phyloP scores from a whole-genome alignment of 441 rosid species.

The Erysimum cheiri region DNA sequence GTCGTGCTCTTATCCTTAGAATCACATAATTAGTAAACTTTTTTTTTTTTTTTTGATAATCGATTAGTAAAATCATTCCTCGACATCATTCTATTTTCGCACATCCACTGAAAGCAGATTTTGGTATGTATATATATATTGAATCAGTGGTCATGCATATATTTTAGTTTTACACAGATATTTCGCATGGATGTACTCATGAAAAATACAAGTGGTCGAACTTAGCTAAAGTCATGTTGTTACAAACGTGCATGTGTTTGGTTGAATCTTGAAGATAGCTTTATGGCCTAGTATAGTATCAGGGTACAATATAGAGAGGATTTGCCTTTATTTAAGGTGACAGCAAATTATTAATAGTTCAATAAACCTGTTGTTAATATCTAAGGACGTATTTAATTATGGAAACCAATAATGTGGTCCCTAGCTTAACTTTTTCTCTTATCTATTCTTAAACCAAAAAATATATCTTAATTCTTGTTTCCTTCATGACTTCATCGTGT shows the following conservation, averaged over 20 bases:
- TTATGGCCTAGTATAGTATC: constrained; percentile 39
- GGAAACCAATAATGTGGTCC: constrained; percentile 62
- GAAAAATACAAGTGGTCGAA: constrained; percentile 21
- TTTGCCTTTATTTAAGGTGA: constrained; percentile 22
- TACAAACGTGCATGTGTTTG: constrained; percentile 50
- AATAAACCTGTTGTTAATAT: not conserved
- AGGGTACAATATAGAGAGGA: constrained; percentile 44
- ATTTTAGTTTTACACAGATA: not conserved
- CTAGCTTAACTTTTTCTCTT: constrained; percentile 21
- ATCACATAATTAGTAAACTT: not conserved
- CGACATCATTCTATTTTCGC: not conserved
- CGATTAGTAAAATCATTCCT: not conserved
- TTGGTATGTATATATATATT: too few relatives aligned
- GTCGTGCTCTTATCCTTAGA: not conserved
- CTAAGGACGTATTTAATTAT: constrained; percentile 21
- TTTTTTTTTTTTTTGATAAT: too few relatives aligned
- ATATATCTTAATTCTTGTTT: constrained; percentile 38
- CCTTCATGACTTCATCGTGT: constrained; percentile 1
- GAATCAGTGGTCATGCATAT: not conserved
- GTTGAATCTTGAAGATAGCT: constrained; percentile 47
- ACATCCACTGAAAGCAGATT: not conserved
- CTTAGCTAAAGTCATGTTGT: constrained; percentile 42
- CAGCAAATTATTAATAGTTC: not conserved
- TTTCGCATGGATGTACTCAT: not conserved
- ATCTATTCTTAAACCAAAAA: not conserved